A percentile compares a stretch with the other conserved stretches of the same genome.
These are phyloP conservation scores for Pseudohalonectria lignicola DNA, from an alignment of 2,329 filamentous ascomycete genomes.

Conservation along the genomic window DNA sequence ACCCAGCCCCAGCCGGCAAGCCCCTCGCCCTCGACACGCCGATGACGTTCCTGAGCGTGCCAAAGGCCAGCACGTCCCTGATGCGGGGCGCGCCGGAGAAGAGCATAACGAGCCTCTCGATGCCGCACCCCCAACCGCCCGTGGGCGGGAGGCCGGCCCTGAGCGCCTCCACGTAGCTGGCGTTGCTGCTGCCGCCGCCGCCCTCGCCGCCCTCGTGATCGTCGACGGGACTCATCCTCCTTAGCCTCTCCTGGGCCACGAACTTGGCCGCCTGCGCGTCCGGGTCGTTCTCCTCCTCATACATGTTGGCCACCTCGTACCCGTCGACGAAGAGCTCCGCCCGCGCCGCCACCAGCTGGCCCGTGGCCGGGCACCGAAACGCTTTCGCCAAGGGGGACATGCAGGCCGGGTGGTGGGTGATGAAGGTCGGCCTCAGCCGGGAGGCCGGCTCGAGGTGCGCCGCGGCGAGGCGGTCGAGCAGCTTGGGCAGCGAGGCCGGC, in stretches of 20 bases:
- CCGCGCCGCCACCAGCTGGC: constrained; percentile 67
- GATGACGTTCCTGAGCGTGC: constrained; percentile 63
- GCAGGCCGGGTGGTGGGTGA: constrained; percentile 79
- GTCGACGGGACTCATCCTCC: constrained; percentile 7
- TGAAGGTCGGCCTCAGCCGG: constrained; percentile 67
- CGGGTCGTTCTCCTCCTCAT: constrained; percentile 95
- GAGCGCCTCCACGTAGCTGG: constrained; percentile 73
- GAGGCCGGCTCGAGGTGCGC: constrained; percentile 60
- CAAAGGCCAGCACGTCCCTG: constrained; percentile 79
- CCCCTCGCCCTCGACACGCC: constrained; percentile 28
- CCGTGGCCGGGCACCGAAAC: constrained; percentile 55
- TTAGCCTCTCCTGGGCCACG: constrained; percentile 33
- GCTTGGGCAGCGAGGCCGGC: constrained; percentile 43
- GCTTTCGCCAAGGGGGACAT: constrained; percentile 89
- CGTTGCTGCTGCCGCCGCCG: constrained; percentile 45
- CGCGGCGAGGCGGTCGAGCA: constrained; percentile 73
- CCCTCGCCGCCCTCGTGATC: constrained; percentile 29
- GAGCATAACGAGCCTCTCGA: constrained; percentile 87
- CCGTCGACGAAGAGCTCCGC: constrained; percentile 76
- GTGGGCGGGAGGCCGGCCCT: constrained; percentile 91
- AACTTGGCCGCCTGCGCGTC: constrained; percentile 81
- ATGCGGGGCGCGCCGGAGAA: constrained; percentile 72
- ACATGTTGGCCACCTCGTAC: constrained; percentile 89
- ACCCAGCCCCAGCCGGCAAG: no score
- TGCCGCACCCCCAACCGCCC: constrained; percentile 89